Evolutionary conservation across 345 rosid species (phyloP).

Genomic region (Ailanthus altissimus): DNA sequence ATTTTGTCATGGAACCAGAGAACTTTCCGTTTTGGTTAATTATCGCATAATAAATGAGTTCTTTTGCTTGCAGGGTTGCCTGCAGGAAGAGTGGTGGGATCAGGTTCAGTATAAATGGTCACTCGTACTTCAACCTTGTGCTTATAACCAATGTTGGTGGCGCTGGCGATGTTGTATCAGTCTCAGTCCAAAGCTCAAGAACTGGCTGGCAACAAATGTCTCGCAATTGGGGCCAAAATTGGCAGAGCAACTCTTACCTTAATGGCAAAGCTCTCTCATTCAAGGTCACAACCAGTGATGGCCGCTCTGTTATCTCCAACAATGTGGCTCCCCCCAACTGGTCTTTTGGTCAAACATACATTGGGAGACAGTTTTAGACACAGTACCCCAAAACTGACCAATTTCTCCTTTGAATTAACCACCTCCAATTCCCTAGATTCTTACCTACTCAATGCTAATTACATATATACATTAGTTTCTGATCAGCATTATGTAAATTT

Average conservation of each 20-base stretch:
- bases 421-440: neutral
- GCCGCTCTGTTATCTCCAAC: conserved; percentile 24
- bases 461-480: neutral
- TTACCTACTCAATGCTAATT: neutral
- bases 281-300: conserved; percentile 28
- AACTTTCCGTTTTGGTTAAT: neutral
- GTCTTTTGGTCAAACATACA: conserved; percentile 28
- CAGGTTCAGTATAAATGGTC: conserved; percentile 32
- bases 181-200: conserved; percentile 24
- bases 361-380: conserved; percentile 23
- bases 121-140: conserved; percentile 33
- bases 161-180: conserved; percentile 31
- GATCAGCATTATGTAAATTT: neutral
- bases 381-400: neutral
- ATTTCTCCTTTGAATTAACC: neutral
- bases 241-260: conserved; percentile 34
- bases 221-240: conserved; percentile 34
- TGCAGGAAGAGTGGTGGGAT: conserved; percentile 28
- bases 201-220: conserved; percentile 32
- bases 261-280: conserved; percentile 34
- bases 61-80: conserved; percentile 21
- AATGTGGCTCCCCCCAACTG: conserved; percentile 34
- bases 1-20: neutral
- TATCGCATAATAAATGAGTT: neutral
- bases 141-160: conserved; percentile 34